Conservation (phyloP, 2,329 filamentous ascomycete species). For the Cladosporium velox region DNA sequence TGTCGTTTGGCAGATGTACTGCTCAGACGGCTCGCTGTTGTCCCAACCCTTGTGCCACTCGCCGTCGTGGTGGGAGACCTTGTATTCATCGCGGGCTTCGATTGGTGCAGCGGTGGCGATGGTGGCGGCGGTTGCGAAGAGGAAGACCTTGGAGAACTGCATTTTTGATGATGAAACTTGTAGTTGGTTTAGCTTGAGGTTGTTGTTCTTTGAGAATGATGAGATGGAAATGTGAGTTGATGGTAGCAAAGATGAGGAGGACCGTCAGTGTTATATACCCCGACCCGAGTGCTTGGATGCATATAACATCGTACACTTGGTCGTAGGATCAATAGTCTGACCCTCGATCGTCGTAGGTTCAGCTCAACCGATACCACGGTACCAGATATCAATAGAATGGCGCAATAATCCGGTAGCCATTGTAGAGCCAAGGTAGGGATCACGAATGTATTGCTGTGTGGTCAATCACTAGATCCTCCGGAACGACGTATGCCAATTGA, state of each 20-base stretch:
- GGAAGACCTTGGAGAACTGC: slow-evolving; percentile 5
- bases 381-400: neutral
- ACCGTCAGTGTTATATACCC: neutral
- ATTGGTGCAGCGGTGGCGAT: neutral
- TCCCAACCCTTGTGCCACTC: neutral
- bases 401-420: neutral
- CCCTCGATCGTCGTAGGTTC: neutral
- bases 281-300: neutral
- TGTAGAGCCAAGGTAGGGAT: neutral
- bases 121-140: neutral
- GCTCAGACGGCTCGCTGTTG: neutral
- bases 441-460: neutral
- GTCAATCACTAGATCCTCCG: neutral
- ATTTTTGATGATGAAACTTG: neutral
- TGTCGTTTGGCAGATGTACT: neutral
- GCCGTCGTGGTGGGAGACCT: neutral
- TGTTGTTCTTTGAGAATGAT: neutral
- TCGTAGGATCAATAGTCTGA: neutral
- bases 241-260: neutral
- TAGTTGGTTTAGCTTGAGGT: neutral
- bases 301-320: neutral
- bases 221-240: neutral
- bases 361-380: neutral
- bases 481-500: neutral
- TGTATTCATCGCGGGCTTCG: neutral